Conservation (phyloP, 345 rosid genomes). For the Eutrema heterophyllum region DNA sequence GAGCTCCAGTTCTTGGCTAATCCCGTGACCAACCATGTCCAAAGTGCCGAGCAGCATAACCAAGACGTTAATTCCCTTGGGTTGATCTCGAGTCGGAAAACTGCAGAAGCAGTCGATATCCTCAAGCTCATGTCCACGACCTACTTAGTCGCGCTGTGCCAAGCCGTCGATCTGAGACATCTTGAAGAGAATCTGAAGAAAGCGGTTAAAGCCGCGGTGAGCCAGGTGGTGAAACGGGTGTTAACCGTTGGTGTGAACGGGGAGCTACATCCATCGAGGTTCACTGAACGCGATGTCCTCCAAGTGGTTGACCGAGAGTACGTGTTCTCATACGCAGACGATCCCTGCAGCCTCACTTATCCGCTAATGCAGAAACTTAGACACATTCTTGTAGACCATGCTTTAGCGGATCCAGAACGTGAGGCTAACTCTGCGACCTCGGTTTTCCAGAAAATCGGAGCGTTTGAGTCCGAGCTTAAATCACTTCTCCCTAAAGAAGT, state of each 20-base stretch:
- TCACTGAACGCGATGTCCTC: conserved; percentile 61
- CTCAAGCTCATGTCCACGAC: conserved; percentile 62
- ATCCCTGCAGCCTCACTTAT: conserved; percentile 62
- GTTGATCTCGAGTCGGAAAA: conserved; percentile 54
- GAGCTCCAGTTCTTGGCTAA: conserved; percentile 64
- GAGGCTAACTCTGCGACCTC: conserved; percentile 47
- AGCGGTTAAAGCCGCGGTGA: conserved; percentile 41
- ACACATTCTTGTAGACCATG: conserved; percentile 66
- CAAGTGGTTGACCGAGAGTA: conserved; percentile 61
- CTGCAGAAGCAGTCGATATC: conserved; percentile 54
- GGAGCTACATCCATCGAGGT: conserved; percentile 72
- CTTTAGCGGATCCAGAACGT: conserved; percentile 49
- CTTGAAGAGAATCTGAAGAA: conserved; percentile 53
- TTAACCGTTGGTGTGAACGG: conserved; percentile 53
- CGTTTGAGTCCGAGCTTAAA: conserved; percentile 61
- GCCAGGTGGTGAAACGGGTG: conserved; percentile 46
- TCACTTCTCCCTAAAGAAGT: conserved; percentile 54
- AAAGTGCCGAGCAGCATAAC: conserved; percentile 65
- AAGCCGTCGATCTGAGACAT: conserved; percentile 61
- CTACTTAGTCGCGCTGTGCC: conserved; percentile 53
- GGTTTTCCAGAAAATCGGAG: conserved; percentile 59
- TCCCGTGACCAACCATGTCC: conserved; percentile 64
- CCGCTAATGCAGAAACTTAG: conserved; percentile 79
- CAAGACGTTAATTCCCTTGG: conserved; percentile 71
- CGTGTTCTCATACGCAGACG: conserved; percentile 61